Base-by-base conservation (phyloP, 2,329 filamentous ascomycete species). In the Fusarium sp. region DNA sequence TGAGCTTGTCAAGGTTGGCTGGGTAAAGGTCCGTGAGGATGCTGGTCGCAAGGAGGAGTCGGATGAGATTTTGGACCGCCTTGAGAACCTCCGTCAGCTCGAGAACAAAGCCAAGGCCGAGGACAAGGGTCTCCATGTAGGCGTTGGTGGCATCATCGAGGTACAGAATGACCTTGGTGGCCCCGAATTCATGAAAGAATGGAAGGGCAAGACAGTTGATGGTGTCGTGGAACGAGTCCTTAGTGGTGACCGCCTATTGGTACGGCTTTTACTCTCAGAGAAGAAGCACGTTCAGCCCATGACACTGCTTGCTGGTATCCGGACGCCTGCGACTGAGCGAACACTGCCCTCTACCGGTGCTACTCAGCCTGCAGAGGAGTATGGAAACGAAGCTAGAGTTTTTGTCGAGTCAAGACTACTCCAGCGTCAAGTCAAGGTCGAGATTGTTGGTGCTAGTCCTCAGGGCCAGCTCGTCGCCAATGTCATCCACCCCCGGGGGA, bases 21-120 rank as follows among this genome's bases (percentile, higher is more conserved):
- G 93, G 93, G 80, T 93, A 63, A 96, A 95, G 79, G 85, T 99
- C 57, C 88, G 95, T 63, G 95, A 99, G 71, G 95, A 99, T 76
- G 93, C 94, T 56, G 93, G 93, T 60, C 89, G 90, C 65, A 95
- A 94, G 73, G 93, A 97, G 66, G 93, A 97, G 56, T 88, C 88
- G 2, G 90, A 95, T 54, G 89, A 93, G 47, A 83, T 89, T 9
- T 81, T 84, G 25, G 79, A 88, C 63, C 84, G 90, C 57, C 81
- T 99, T 21, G 90, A 96, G 69, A 88, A 87, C 69, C 85, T 99
- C 58, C 88, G 92, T 67, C 82, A 83, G 43, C 80, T 94, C 31
- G 93, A 98, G 77, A 82, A 85, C 38, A 85, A 90, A 67, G 95
- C 95, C 56, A 92, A 88, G 76, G 82, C 84, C 49, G 91, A 93